Conservation (phyloP, 345 rosid genomes). For the Zanthoxylum bungeanum region DNA sequence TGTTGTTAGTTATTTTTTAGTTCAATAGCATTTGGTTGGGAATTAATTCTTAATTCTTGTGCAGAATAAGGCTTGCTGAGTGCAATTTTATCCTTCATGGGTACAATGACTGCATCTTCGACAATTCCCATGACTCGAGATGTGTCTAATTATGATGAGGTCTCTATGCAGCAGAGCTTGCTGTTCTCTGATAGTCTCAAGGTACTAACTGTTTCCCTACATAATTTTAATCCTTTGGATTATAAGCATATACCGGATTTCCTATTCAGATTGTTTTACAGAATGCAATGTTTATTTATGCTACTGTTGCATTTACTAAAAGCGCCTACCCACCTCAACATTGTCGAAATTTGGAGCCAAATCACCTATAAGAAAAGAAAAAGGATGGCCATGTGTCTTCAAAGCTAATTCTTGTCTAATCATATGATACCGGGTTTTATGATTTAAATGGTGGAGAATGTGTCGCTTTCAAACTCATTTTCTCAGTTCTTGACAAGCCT, state of each 20-base stretch:
- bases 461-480: neutral
- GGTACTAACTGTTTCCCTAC: constrained; percentile 36
- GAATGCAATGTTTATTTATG: neutral
- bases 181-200: constrained; percentile 83
- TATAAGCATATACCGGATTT: neutral
- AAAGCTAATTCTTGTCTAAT: neutral
- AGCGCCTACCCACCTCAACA: neutral
- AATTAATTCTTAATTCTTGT: constrained; percentile 14
- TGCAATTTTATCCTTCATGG: constrained; percentile 13
- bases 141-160: constrained; percentile 73
- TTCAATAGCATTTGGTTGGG: neutral
- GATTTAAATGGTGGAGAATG: neutral
- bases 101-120: constrained; percentile 61
- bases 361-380: neutral
- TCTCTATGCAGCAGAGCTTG: constrained; percentile 79
- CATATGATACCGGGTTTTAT: neutral
- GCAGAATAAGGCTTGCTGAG: constrained; percentile 18
- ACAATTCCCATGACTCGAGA: constrained; percentile 42
- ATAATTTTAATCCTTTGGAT: neutral
- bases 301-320: neutral
- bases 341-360: neutral
- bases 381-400: neutral
- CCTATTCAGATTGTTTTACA: neutral
- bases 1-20: constrained; percentile 3
- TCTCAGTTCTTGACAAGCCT: neutral